Evolutionary conservation across 805 yeast species (phyloP).

Genomic region (Cyberlindnera maritima): DNA sequence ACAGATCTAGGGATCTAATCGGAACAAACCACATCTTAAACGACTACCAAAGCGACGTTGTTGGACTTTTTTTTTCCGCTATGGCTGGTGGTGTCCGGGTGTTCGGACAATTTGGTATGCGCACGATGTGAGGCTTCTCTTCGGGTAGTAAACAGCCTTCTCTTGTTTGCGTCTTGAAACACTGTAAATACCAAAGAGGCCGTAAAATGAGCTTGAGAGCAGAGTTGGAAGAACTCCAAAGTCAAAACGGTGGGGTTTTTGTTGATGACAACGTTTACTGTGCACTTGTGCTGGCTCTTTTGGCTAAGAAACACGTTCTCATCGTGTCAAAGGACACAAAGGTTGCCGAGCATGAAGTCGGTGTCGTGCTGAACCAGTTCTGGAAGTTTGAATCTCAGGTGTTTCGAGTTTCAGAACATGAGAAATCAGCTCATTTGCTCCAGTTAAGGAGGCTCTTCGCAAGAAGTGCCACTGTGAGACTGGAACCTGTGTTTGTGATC

Average conservation of each 20-base stretch:
- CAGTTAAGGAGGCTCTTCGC: background rate
- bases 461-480: background rate
- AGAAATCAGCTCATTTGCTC: background rate
- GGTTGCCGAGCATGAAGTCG: conserved; percentile 20
- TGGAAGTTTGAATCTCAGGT: conserved; percentile 12
- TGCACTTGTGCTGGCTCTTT: conserved; percentile 15
- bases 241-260: background rate
- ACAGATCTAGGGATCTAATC: background rate
- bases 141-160: background rate
- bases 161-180: background rate
- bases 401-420: conserved; percentile 10
- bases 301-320: conserved; percentile 28
- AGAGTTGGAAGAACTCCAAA: background rate
- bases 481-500: conserved; percentile 9
- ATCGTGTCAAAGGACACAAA: conserved; percentile 22
- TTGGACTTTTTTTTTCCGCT: background rate
- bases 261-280: conserved; percentile 18
- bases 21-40: no score
- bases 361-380: conserved; percentile 9
- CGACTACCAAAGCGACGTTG: no score
- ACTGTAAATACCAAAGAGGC: no score
- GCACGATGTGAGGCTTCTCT: background rate
- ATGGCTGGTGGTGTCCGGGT: background rate
- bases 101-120: background rate
- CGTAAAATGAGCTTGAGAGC: background rate